These are phyloP conservation scores for Blumeriella jaapii DNA, from an alignment of 2,329 filamentous ascomycete species.

Conservation along the genomic window DNA sequence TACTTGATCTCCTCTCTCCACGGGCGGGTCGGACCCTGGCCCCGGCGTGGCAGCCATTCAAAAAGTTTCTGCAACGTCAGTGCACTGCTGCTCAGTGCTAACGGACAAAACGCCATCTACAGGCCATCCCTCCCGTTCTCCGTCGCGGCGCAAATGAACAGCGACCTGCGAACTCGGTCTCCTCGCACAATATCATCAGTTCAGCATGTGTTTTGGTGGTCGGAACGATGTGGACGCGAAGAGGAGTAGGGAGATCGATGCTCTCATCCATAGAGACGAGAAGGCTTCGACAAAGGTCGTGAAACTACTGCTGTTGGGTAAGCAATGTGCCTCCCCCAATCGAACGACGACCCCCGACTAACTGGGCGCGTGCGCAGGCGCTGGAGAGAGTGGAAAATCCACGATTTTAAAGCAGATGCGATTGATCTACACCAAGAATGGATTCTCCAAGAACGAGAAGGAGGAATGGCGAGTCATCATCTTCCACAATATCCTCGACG, in stretches of 20 bases:
- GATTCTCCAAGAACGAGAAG: slow-evolving; percentile 81
- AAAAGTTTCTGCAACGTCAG: too few relatives aligned
- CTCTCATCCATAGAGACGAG: slow-evolving; percentile 73
- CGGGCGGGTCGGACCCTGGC: too few relatives aligned
- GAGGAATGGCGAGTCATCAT: slow-evolving; percentile 92
- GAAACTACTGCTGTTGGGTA: slow-evolving; percentile 88
- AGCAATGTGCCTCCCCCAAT: slow-evolving; percentile 25
- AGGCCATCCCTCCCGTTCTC: too few relatives aligned
- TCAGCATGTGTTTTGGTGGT: slow-evolving; percentile 53
- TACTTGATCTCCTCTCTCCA: too few relatives aligned
- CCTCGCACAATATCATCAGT: slow-evolving; percentile 10
- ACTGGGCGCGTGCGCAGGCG: slow-evolving; percentile 52
- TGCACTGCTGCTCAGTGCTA: too few relatives aligned
- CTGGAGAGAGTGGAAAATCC: slow-evolving; percentile 91
- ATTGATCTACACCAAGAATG: slow-evolving; percentile 77
- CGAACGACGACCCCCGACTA: neutral
- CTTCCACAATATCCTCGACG: slow-evolving; percentile 88
- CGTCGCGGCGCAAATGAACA: slow-evolving; percentile 7
- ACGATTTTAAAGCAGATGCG: slow-evolving; percentile 99
- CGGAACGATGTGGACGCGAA: slow-evolving; percentile 36
- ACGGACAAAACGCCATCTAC: too few relatives aligned
- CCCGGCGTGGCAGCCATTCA: too few relatives aligned
- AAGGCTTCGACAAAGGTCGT: slow-evolving; percentile 79
- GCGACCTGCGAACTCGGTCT: neutral
- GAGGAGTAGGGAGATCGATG: slow-evolving; percentile 71